These are phyloP conservation scores for Pleurotus tuoliensis DNA, from an alignment of 768 basidiomycete genomes.

Conservation along the genomic window DNA sequence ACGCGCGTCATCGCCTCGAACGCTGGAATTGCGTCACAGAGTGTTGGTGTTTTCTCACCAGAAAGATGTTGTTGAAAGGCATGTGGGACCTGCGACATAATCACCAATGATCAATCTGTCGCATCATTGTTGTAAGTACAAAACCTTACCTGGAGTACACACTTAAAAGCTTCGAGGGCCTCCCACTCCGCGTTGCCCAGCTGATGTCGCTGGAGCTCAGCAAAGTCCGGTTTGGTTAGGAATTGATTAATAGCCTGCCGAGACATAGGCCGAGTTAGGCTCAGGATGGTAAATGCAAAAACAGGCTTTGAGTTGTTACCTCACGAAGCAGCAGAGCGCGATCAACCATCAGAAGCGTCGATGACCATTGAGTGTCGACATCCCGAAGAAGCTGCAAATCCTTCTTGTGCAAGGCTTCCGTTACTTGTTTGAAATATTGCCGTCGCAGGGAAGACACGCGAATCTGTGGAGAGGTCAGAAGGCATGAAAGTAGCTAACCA, in stretches of 20 bases:
- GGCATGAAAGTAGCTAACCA: conserved; percentile 2
- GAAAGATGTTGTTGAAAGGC: conserved; percentile 29
- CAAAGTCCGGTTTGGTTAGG: conserved; percentile 15
- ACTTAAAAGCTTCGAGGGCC: conserved; percentile 15
- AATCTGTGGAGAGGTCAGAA: conserved; percentile 12
- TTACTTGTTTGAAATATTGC: conserved; percentile 18
- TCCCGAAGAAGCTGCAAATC: conserved; percentile 21
- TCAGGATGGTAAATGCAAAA: background rate
- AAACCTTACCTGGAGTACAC: conserved; percentile 21
- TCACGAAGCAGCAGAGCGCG: conserved; percentile 19
- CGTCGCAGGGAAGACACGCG: conserved; percentile 20
- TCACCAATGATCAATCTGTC: background rate
- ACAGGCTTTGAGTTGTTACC: conserved; percentile 11
- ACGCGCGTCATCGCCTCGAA: conserved; percentile 20
- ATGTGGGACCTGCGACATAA: conserved; percentile 21
- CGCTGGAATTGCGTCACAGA: conserved; percentile 21
- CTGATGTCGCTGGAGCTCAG: conserved; percentile 20
- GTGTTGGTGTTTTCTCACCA: conserved; percentile 24
- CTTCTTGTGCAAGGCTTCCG: conserved; percentile 4
- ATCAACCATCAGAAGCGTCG: conserved; percentile 26
- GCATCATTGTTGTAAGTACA: background rate
- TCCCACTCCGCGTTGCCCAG: conserved; percentile 21
- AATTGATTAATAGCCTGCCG: conserved; percentile 22
- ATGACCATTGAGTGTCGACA: conserved; percentile 25
- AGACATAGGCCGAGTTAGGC: background rate